Evolutionary conservation across 2,329 filamentous ascomycete genomes (phyloP).

Genomic region (Zymoseptoria ardabiliae): DNA sequence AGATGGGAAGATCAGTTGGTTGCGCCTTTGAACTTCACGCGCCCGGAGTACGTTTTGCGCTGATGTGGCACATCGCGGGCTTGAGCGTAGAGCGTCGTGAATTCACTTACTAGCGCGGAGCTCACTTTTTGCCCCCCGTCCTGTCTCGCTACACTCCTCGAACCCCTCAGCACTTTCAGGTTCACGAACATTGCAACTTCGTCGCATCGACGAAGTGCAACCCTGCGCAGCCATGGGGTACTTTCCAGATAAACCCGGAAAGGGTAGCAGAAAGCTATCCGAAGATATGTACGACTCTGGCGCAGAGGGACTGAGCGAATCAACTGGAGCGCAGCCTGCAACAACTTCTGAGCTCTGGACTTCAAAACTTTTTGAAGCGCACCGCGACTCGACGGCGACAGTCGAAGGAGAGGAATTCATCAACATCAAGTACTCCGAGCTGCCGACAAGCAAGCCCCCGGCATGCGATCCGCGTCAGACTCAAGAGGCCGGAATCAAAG

Average conservation of each 20-base stretch:
- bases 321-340: too few species aligned
- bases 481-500: background rate
- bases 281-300: background rate
- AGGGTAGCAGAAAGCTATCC: too few species aligned
- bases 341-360: background rate
- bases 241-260: background rate
- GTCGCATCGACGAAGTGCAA: background rate
- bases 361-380: background rate
- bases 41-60: too few species aligned
- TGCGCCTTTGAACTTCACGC: too few species aligned
- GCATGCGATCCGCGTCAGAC: background rate
- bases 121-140: background rate
- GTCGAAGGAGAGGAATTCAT: background rate
- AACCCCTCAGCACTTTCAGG: background rate
- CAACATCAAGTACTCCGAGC: background rate
- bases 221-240: background rate
- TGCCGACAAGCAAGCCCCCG: background rate
- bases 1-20: too few species aligned
- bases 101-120: background rate
- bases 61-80: too few species aligned
- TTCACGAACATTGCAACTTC: background rate
- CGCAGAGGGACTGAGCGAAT: background rate
- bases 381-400: background rate
- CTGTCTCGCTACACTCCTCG: background rate
- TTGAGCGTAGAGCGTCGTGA: background rate